Conservation (phyloP, 2,329 filamentous ascomycete genomes). For the Myriangium duriaei region DNA sequence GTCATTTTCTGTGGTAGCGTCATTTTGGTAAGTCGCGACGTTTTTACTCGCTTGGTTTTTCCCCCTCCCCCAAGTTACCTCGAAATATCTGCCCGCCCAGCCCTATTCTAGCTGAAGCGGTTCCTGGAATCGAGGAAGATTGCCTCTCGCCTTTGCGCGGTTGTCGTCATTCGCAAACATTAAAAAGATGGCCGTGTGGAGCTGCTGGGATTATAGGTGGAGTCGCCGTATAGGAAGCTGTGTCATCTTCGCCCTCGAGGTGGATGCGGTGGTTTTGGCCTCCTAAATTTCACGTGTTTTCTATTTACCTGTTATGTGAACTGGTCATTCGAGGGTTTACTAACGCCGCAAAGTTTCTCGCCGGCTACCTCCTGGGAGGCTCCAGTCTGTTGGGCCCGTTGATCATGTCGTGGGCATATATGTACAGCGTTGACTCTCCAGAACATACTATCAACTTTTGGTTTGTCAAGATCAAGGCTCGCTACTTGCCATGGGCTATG, state of each 20-base stretch:
- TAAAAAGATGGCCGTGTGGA: conserved; percentile 30
- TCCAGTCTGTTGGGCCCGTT: conserved; percentile 46
- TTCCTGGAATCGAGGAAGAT: conserved; percentile 44
- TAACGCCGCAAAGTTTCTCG: conserved; percentile 11
- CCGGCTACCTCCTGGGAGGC: conserved; percentile 38
- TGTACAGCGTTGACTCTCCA: conserved; percentile 72
- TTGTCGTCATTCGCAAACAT: conserved; percentile 40
- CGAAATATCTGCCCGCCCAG: conserved; percentile 46
- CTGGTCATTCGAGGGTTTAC: conserved; percentile 8
- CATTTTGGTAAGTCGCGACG: conserved; percentile 63
- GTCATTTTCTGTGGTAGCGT: conserved; percentile 57
- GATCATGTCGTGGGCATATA: conserved; percentile 71
- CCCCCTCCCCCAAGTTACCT: conserved; percentile 33
- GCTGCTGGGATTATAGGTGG: conserved; percentile 37
- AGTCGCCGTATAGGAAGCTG: conserved; percentile 40
- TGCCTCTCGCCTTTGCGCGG: conserved; percentile 37
- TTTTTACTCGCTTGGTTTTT: conserved; percentile 14
- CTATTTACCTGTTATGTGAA: conserved; percentile 1
- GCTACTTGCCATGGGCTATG: conserved; percentile 70
- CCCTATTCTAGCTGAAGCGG: conserved; percentile 38
- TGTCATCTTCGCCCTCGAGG: conserved; percentile 38
- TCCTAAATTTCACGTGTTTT: conserved; percentile 44
- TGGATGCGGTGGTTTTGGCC: conserved; percentile 44
- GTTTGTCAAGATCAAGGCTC: conserved; percentile 71
- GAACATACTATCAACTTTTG: conserved; percentile 66